Evolutionary conservation across 2,329 filamentous ascomycete species (phyloP).

Genomic region (Podosphaera xanthii): DNA sequence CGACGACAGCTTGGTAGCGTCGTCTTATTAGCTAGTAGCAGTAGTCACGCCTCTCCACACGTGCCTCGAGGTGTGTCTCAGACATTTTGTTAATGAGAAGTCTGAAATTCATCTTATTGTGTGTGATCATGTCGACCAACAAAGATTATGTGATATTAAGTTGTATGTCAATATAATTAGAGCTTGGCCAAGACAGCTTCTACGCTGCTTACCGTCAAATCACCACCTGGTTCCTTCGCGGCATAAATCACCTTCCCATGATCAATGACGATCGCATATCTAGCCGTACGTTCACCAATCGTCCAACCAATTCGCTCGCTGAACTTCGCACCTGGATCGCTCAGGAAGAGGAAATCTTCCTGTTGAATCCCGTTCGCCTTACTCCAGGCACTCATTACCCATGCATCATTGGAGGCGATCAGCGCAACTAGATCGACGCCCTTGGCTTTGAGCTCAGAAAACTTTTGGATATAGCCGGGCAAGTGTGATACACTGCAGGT

Average conservation of each 20-base stretch:
- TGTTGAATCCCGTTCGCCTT: constrained; percentile 45
- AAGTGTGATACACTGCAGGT: constrained; percentile 45
- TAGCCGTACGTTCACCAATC: neutral
- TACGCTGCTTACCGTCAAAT: too few species aligned
- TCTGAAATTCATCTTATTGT: too few species aligned
- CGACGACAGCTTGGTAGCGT: constrained; percentile 73
- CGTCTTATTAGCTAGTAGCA: constrained; percentile 52
- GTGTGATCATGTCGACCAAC: too few species aligned
- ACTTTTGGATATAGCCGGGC: constrained; percentile 42
- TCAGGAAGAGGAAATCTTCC: constrained; percentile 44
- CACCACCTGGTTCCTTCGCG: too few species aligned
- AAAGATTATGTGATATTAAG: too few species aligned
- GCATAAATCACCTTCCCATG: too few species aligned
- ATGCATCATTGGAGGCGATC: constrained; percentile 46
- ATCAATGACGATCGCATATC: too few species aligned
- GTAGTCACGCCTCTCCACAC: neutral
- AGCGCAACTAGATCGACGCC: constrained; percentile 46
- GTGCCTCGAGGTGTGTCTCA: too few species aligned
- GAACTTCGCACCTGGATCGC: constrained; percentile 40
- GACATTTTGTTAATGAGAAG: too few species aligned
- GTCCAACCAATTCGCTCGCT: constrained; percentile 42
- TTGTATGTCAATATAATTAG: too few species aligned
- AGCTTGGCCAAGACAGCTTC: too few species aligned
- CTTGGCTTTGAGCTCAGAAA: constrained; percentile 35
- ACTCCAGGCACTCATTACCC: constrained; percentile 49